These are phyloP conservation scores for Colletotrichum sp. DNA, from an alignment of 2,329 filamentous ascomycete species.

Conservation along the genomic window DNA sequence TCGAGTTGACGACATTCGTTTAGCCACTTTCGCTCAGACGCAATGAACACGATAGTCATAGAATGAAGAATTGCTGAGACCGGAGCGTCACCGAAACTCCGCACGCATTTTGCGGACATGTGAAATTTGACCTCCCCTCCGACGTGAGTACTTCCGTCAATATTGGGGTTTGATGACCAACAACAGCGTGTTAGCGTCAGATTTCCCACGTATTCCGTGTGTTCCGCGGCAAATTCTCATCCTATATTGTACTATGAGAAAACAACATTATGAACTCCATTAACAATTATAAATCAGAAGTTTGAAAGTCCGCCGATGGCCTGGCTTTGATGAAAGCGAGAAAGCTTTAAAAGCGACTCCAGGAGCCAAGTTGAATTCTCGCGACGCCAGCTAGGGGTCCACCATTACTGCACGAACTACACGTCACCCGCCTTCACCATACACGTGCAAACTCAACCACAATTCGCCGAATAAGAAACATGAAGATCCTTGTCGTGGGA, in stretches of 20 bases:
- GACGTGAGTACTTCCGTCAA: background rate
- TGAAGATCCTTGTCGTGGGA: constrained; percentile 6
- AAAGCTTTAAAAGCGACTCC: background rate
- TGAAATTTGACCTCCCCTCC: background rate
- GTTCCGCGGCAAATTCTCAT: background rate
- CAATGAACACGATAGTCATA: background rate
- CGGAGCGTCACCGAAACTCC: background rate
- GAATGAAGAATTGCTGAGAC: background rate
- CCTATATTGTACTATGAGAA: background rate
- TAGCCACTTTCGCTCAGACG: background rate
- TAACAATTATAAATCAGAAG: background rate
- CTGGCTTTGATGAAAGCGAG: accelerated
- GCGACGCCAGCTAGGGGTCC: background rate
- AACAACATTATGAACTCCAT: background rate
- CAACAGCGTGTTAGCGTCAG: background rate
- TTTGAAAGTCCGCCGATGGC: accelerated
- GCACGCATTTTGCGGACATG: background rate
- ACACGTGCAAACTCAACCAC: background rate
- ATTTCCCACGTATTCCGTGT: background rate
- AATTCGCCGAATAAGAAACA: background rate
- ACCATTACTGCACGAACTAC: accelerated
- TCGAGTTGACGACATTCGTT: background rate
- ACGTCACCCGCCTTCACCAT: background rate
- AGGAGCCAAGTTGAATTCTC: background rate
- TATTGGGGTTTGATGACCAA: background rate